phyloP scores from a whole-genome alignment of 225 moss, liverwort and hornwort species.

The Lunularia cruciata region DNA sequence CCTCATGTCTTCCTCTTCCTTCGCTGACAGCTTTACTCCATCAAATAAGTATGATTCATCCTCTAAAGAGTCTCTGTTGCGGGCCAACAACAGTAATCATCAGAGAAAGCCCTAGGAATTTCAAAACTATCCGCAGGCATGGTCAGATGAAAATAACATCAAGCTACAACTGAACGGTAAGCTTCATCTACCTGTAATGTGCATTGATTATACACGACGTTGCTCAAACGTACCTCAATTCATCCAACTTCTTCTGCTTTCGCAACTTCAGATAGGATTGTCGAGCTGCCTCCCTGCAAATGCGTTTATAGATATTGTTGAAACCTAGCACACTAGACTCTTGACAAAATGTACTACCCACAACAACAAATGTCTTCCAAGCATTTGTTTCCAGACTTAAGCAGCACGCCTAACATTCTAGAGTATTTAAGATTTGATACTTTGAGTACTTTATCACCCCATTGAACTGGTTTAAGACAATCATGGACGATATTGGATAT shows the following conservation, averaged over 20 bases:
- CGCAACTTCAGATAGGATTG: constrained; percentile 47
- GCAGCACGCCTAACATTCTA: no score
- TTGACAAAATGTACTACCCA: no score
- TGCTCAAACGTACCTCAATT: constrained; percentile 29
- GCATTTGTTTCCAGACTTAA: no score
- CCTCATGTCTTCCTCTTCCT: constrained; percentile 44
- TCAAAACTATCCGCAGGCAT: no score
- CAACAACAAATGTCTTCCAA: no score
- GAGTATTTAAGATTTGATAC: no score
- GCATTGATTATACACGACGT: no score
- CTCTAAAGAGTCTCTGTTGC: constrained; percentile 36
- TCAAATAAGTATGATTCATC: constrained; percentile 51
- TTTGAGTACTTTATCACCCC: not conserved
- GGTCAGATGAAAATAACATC: no score
- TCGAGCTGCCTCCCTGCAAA: constrained; percentile 45
- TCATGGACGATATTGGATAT: not conserved
- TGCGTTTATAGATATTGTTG: not conserved
- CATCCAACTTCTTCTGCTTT: constrained; percentile 50
- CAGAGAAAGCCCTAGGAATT: not conserved
- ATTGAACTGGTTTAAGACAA: not conserved
- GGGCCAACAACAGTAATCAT: not conserved
- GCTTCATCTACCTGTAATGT: no score
- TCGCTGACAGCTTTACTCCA: constrained; percentile 42
- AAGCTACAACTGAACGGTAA: not conserved
- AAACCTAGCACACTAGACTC: not conserved